Base-by-base conservation (phyloP, 371 early-diverging fungal species). In the Mucor piriformis region DNA sequence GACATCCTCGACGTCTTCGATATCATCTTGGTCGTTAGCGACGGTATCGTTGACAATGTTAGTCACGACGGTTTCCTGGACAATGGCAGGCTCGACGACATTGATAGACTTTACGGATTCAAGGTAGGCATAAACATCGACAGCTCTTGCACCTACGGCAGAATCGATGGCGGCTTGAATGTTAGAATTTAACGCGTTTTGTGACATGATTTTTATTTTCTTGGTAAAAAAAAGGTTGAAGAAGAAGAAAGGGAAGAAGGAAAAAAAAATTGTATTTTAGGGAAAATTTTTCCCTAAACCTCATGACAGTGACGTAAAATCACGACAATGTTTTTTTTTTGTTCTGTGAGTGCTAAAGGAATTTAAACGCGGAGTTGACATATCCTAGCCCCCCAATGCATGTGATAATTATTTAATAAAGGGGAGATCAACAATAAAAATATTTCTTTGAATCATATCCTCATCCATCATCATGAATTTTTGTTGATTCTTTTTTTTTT, bases 151-250 rank as follows among this genome's bases (percentile, higher is more conserved):
- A 46, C 54, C 64, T n/a, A 73, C 63, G 18, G 57, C 74, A 47
- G 62, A 59, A 18, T 57, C 57, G 42, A 73, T 73, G 42, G 70
- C 74, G 27, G 61, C 59, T 50, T 73, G 67, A 25, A 73, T 42
- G 29, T 57, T 46, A 33, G 62, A 40, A 40, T 27, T 58, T 20
- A 57, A 54, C 58, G 57, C 59, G 53, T 59, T 54, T 48, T 51
- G 46, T 43, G 59, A 62, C 63, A 62, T 66, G 7, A 27, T 57
- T 27, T 37, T 34, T 18, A 53, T 20, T 29, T 59, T 43, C 32
- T 56, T 21, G 23, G 34, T 11, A 46, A 35, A 8, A 23, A 48
- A 34, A 57, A 29, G 29, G 13, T 33, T 51, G 32, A 48, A 57
- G 55, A 52, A 57, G 34, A 42, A 43, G 29, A 15, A 47, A 25